phyloP scores from a whole-genome alignment of 2,329 filamentous ascomycete species.

The Alternaria metachromatica region DNA sequence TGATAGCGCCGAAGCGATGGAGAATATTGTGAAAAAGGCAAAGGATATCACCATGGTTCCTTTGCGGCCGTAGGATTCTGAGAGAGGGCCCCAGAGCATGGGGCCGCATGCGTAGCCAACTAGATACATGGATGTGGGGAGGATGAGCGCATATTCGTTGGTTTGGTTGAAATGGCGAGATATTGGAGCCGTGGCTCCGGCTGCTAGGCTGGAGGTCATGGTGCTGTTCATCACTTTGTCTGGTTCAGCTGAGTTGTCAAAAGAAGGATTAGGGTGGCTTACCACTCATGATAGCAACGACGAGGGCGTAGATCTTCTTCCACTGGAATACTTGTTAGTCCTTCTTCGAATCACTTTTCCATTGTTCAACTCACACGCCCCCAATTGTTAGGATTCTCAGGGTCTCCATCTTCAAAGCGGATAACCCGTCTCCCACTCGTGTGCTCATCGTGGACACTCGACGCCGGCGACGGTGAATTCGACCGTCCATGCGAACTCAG shows the following conservation, averaged over 20 bases:
- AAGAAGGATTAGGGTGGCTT: background rate
- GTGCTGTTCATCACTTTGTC: conserved; percentile 65
- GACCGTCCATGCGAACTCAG: conserved; percentile 13
- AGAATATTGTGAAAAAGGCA: conserved; percentile 54
- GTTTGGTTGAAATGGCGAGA: conserved; percentile 64
- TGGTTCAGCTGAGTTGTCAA: background rate
- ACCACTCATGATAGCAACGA: conserved; percentile 65
- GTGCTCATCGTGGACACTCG: conserved; percentile 1
- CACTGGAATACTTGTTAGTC: conserved; percentile 43
- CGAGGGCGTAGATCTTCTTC: conserved; percentile 63
- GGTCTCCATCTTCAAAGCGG: conserved; percentile 50
- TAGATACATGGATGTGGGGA: conserved; percentile 59
- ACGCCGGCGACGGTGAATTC: conserved; percentile 13
- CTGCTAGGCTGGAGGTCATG: conserved; percentile 67
- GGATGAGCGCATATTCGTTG: conserved; percentile 51
- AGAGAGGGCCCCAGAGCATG: conserved; percentile 54
- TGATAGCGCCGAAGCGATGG: conserved; percentile 53
- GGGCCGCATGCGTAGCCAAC: conserved; percentile 57
- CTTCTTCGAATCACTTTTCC: background rate
- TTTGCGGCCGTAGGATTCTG: conserved; percentile 55
- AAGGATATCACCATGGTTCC: conserved; percentile 60
- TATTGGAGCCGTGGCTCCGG: conserved; percentile 67
- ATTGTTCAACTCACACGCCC: conserved; percentile 27
- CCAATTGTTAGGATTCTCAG: conserved; percentile 54
- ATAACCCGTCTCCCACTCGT: conserved; percentile 37